Conservation (phyloP, 208 protist genomes). For the Acanthamoeba lenticulata region DNA sequence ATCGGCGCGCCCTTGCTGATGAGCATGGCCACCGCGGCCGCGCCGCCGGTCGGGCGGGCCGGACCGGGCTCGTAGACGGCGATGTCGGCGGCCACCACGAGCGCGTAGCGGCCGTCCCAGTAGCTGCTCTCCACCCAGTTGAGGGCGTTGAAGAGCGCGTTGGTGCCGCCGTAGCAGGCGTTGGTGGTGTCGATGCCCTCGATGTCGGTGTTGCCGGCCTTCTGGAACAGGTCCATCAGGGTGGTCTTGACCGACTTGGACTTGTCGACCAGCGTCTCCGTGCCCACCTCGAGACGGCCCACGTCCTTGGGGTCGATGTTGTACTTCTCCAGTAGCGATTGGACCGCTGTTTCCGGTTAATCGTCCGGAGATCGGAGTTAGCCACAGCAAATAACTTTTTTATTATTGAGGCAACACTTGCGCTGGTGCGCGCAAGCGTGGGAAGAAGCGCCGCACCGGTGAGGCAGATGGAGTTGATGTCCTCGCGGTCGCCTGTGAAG, state of each 20-base stretch:
- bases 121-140: slow-evolving; percentile 83
- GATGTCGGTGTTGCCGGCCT: slow-evolving; percentile 81
- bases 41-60: slow-evolving; percentile 79
- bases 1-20: slow-evolving; percentile 90
- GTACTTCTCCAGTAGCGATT: slow-evolving; percentile 87
- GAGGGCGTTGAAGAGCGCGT: slow-evolving; percentile 91
- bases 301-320: slow-evolving; percentile 83
- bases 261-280: slow-evolving; percentile 93
- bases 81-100: slow-evolving; percentile 93
- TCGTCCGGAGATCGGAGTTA: not conserved
- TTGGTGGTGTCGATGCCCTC: slow-evolving; percentile 90
- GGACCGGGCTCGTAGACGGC: slow-evolving; percentile 85
- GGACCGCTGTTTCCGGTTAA: slow-evolving; percentile 71
- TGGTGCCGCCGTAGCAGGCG: slow-evolving; percentile 94
- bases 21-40: slow-evolving; percentile 91
- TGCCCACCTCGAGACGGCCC: slow-evolving; percentile 92
- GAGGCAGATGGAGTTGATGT: slow-evolving; percentile 91
- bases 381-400: not conserved
- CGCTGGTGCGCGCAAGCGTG: not conserved
- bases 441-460: slow-evolving; percentile 69
- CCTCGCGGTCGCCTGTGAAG: slow-evolving; percentile 90
- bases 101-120: slow-evolving; percentile 90
- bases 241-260: slow-evolving; percentile 92
- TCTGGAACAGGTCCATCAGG: slow-evolving; percentile 90
- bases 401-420: not conserved